phyloP scores from a whole-genome alignment of 495 filamentous ascomycete species.

The Aspergillus indologenus region DNA sequence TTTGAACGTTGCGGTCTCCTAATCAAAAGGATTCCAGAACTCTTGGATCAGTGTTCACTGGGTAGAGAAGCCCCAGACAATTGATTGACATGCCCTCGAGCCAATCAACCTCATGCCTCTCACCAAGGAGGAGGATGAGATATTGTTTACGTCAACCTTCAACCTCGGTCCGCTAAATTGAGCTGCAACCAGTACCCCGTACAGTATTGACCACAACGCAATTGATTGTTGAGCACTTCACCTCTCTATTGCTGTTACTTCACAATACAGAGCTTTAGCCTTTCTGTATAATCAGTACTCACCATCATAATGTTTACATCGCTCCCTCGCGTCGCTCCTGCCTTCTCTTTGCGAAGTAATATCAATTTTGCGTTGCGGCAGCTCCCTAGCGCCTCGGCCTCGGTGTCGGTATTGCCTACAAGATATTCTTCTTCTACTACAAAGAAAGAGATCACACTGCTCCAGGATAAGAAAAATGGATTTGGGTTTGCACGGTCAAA shows the following conservation, averaged over 20 bases:
- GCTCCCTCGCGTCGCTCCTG: background rate
- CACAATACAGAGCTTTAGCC: background rate
- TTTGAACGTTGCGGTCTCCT: too few relatives aligned
- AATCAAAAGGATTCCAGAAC: too few relatives aligned
- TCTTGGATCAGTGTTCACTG: too few relatives aligned
- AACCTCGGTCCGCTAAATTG: background rate
- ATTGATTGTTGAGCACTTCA: too few relatives aligned
- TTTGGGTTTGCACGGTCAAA: conserved; percentile 56
- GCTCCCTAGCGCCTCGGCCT: conserved; percentile 10
- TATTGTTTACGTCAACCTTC: background rate
- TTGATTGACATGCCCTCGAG: background rate
- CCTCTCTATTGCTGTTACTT: too few relatives aligned
- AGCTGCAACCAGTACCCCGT: background rate
- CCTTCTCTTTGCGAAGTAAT: background rate
- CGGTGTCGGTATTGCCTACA: conserved; percentile 6
- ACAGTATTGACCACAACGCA: too few relatives aligned
- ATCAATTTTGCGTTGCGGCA: conserved; percentile 9
- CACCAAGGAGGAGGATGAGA: background rate
- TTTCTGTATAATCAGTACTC: background rate
- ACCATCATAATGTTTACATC: conserved; percentile 1
- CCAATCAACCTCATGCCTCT: background rate
- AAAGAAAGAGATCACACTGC: conserved; percentile 33
- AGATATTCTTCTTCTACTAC: conserved; percentile 22
- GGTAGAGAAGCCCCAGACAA: too few relatives aligned
- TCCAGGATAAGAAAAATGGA: conserved; percentile 50